Evolutionary conservation across 2,329 filamentous ascomycete genomes (phyloP).

Genomic region (Parafenestella ontariensis): DNA sequence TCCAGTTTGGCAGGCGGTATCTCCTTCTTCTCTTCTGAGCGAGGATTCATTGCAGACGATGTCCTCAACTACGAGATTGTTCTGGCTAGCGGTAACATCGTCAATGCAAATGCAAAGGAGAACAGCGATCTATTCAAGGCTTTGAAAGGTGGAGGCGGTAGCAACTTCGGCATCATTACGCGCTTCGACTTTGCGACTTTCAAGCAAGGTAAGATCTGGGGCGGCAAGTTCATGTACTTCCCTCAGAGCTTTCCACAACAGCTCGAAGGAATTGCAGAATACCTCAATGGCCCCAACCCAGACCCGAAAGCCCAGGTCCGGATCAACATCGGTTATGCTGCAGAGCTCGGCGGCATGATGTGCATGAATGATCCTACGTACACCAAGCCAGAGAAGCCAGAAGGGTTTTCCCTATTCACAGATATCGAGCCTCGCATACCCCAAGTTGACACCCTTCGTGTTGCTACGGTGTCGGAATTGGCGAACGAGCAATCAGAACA

Average conservation of each 20-base stretch:
- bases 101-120: neutral
- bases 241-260: slow-evolving; percentile 1
- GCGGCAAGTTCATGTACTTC: slow-evolving; percentile 5
- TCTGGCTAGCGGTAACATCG: neutral
- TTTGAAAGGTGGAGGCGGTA: neutral
- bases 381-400: neutral
- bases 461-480: neutral
- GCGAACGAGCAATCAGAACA: slow-evolving; percentile 1
- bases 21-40: neutral
- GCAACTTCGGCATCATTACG: slow-evolving; percentile 17
- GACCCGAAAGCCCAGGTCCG: slow-evolving; percentile 1
- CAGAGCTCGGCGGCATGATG: neutral
- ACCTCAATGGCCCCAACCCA: neutral
- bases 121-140: neutral
- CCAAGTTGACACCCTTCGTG: neutral
- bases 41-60: neutral
- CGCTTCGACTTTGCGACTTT: slow-evolving; percentile 23
- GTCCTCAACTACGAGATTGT: neutral
- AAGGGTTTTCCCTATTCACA: neutral
- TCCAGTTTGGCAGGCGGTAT: neutral
- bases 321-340: neutral
- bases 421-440: neutral
- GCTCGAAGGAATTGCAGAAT: neutral
- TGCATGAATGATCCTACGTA: slow-evolving; percentile 1
- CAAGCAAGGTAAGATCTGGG: slow-evolving; percentile 13